Base-by-base conservation (phyloP, 2,329 filamentous ascomycete species). In the Xylariales sp. region DNA sequence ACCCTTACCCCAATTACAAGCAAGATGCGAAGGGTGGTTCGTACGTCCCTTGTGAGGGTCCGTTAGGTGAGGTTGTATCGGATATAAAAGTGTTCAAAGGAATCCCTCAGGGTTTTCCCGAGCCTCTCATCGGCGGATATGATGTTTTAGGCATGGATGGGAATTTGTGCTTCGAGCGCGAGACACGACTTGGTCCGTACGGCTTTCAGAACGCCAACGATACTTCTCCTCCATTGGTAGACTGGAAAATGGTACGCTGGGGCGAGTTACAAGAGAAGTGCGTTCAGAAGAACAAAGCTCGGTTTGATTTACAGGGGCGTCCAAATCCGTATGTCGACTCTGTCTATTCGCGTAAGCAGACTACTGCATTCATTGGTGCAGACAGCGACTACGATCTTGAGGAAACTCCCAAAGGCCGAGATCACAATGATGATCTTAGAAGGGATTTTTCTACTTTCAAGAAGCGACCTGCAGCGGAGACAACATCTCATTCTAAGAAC, bases 1-100 rank as follows among this genome's bases (percentile, higher is more conserved):
- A 90, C 65, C 92, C 92, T 0, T 94, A 93, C 70, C 91, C 91
- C 0, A 81, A 87, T 16, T 93, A 93, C 80, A 91, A 92, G 74
- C 86, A 84, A 58, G 80, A 82, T 3, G 78, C 82, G 14, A 94
- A 90, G 90, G 58, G 65, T 34, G 73, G 79, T 81, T 55, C 86
- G 70, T 88, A 90, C 73, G 83, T 88, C 5, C 79, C 89, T 1
- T 94, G 92, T 77, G 81, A 87, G 58, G 91, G 91, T 1, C 88
- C 91, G 1, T 81, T 86, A 4, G 90, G 90, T 50, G 81, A 85
- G 65, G 83, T 83, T 55, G 79, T 87, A 7, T 85, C 89, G 68
- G 90, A 93, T 72, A 83, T 90, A 32, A 80, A 89, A 6, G 87
- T 88, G 54, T 92, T 90, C 72, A 90, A 89, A 62, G 88, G 87